Base-by-base conservation (phyloP, 2,329 filamentous ascomycete genomes). In the Colletotrichum endophyticum region DNA sequence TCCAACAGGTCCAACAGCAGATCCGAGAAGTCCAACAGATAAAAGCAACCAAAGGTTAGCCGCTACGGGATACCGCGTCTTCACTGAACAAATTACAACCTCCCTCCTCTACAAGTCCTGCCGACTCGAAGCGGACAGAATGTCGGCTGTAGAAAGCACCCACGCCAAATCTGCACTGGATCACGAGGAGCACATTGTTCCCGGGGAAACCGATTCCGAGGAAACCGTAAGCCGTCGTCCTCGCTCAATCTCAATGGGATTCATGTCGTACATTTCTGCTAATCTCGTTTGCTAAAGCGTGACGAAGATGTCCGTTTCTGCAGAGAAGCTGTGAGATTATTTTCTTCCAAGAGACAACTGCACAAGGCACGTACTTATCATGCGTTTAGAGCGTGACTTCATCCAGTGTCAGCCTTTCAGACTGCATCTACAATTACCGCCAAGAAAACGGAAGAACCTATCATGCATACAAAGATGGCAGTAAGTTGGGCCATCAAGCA, bases 381-480 rank as follows among this genome's bases (percentile, higher is more conserved):
- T 44, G 16, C 9, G 36, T 44, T 19, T 8, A 44, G 36, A 44
- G 36, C 6, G 36, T 44, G 36, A 44, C 36, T 5, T 44, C 36
- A 5, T 44, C 36, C 6, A 44, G 16, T 19, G 36, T 44, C 36
- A 44, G 36, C 36, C 36, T 44, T 8, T 44, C 36, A 5, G 36
- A 44, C 16, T 44, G 36, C 4, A 44, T 44, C 36, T 19, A n/a
- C 8, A 36, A 36, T 7, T 36, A 73, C 13, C 66, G 71, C 4
- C n/a, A 8, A 6, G 71, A 73, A 34, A 73, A 73, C 5, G 71
- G 71, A 0, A 28, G 71, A 25, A 73, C 64, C 2, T 72, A 72
- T 5, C 70, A 72, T 8, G 62, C 62, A 2, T 72, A 72, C 12
- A 72, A 72, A n/a, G 71, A 73, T 3, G 71, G 71, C n/a, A 73